These are phyloP conservation scores for Arthroderma sp. DNA, from an alignment of 2,329 filamentous ascomycete species.

Conservation along the genomic window DNA sequence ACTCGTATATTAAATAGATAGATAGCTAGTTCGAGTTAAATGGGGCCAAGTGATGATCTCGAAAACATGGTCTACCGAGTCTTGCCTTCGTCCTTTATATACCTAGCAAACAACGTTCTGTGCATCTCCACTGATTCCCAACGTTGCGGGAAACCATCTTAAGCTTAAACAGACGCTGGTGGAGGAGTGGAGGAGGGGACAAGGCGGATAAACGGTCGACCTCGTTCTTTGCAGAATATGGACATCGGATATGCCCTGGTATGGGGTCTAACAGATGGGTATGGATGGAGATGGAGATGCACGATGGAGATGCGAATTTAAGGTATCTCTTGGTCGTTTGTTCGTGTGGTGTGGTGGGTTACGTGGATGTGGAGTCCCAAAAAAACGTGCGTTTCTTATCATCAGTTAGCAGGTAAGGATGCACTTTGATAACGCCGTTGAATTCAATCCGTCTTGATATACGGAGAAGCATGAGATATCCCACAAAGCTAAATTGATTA, in stretches of 20 bases:
- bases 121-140: conserved; percentile 3
- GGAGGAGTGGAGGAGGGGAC: not conserved
- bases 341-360: not conserved
- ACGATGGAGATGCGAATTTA: not conserved
- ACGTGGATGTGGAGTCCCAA: not conserved
- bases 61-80: not conserved
- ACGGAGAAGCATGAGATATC: too few relatives aligned
- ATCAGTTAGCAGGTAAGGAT: not conserved
- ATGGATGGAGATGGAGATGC: not conserved
- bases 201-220: not conserved
- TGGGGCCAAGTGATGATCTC: too few relatives aligned
- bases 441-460: not conserved
- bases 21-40: too few relatives aligned
- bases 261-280: not conserved
- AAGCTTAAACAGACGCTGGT: conserved; percentile 5
- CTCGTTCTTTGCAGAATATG: not conserved
- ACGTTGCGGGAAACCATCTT: conserved; percentile 4
- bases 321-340: not conserved
- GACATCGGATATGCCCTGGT: not conserved
- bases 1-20: too few relatives aligned
- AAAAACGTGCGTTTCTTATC: not conserved
- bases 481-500: not conserved
- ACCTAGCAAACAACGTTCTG: not conserved
- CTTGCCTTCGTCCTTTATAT: not conserved
- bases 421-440: too few relatives aligned